Evolutionary conservation across 495 filamentous ascomycete genomes (phyloP), one percentile per base, ranked within the genome.

Genomic region (Penicillium samsonianum): DNA sequence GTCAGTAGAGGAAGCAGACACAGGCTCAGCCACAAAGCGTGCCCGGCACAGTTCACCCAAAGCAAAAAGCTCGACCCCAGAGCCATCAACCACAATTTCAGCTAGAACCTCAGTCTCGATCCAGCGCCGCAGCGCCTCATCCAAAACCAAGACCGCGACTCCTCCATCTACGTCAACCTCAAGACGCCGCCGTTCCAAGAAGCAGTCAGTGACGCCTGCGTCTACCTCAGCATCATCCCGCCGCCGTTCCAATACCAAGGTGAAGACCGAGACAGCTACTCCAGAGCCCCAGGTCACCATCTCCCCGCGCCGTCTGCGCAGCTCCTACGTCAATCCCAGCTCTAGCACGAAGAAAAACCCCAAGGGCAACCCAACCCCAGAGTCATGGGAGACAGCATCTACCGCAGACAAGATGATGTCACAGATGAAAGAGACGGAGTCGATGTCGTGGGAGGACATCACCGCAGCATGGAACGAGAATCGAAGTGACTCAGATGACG

Each of bases 321-420:
- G 47, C 30, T 17, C 25, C 6, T 26, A 19, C 16, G 25, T 48
- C 16, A 19, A 10, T 3, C 8, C 45, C 45, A 28, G 44, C 25
- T 2, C n/a, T n/a, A 31, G 23, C 45, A 12, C 8, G 9, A 28
- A 17, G 45, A 37, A 37, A 14, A 37, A 16, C 5, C 5, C 16
- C 25, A 20, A 19, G 45, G 45, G 38, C 8, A 28, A 17, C n/a
- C 14, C 22, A 25, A 14, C 14, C 1, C 51, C 51, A 23, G 6
- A 19, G 4, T 54, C 51, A 16, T 54, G 51, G 51, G 40, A 14
- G 9, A 3, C 17, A 7, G 51, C 51, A 20, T 3, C 5, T 3
- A 12, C 4, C 1, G 40, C 26, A 16, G 51, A 54, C 41, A 54
- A 54, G 41, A 42, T 42, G 17, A 23, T 54, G 40, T 54, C 51